A percentile compares a stretch with the other conserved stretches of the same genome.
Evolutionary conservation across 306 rosid species (phyloP).

Genomic region (Echinosophora koreensis): DNA sequence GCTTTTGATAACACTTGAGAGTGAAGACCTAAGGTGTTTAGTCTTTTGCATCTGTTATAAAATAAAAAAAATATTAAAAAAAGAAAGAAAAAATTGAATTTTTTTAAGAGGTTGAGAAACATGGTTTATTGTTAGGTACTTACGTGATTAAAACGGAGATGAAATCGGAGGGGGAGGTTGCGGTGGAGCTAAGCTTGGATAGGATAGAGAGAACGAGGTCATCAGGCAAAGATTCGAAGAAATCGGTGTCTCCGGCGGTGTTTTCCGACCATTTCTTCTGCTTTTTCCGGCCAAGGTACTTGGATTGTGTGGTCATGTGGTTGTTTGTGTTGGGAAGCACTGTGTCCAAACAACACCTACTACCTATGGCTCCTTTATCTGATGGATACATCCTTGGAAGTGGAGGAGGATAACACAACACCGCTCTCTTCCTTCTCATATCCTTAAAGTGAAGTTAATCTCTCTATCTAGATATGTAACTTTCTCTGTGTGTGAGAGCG

Average conservation of each 20-base stretch:
- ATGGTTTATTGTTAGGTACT: background rate
- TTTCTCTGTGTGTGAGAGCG: constrained; percentile 19
- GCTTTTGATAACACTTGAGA: constrained; percentile 69
- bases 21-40: constrained; percentile 65
- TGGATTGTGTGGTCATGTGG: background rate
- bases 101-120: background rate
- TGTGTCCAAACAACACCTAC: background rate
- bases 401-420: constrained; percentile 54
- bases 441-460: background rate
- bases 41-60: constrained; percentile 77
- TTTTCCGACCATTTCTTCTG: constrained; percentile 42
- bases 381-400: constrained; percentile 30
- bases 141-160: constrained; percentile 74
- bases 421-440: constrained; percentile 75
- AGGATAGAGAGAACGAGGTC: constrained; percentile 79
- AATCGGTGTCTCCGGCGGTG: constrained; percentile 33
- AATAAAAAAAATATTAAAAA: background rate
- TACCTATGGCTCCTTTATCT: constrained; percentile 16
- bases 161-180: constrained; percentile 74
- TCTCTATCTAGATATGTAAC: background rate
- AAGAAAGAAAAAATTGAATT: background rate
- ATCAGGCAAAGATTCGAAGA: constrained; percentile 77
- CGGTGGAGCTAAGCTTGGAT: constrained; percentile 67
- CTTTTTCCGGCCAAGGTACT: constrained; percentile 51
- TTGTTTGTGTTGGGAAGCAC: background rate